Conservation (phyloP, 1,284 basidiomycete species). For the Athelia sp. region DNA sequence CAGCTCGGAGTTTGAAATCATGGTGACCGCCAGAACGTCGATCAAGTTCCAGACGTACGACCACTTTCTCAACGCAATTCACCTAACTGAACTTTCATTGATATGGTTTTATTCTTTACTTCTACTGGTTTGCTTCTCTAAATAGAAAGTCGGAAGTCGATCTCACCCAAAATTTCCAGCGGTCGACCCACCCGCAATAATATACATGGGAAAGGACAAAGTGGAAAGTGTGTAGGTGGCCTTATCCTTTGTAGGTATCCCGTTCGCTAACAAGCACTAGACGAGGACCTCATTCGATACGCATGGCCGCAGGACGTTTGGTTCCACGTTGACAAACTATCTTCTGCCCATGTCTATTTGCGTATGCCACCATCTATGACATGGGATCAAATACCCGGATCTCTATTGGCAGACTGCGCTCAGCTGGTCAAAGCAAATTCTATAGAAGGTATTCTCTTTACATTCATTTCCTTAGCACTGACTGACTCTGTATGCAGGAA, state of each 20-base stretch:
- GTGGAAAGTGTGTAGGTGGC: conserved; percentile 74
- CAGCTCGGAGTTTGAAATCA: no score
- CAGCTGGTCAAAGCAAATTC: conserved; percentile 98
- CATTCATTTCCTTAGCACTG: no score
- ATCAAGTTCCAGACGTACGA: not conserved
- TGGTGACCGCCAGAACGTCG: no score
- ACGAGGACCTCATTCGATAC: conserved; percentile 92
- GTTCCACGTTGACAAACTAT: conserved; percentile 89
- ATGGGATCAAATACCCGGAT: conserved; percentile 86
- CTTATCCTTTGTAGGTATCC: not conserved
- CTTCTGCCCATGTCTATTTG: conserved; percentile 92
- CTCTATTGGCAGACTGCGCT: conserved; percentile 80
- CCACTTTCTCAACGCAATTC: no score
- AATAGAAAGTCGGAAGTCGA: no score
- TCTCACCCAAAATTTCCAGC: conserved; percentile 26
- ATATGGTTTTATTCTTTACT: no score
- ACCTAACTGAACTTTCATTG: conserved; percentile 57
- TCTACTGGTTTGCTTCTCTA: no score
- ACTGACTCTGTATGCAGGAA: conserved; percentile 48
- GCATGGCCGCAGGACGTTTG: conserved; percentile 80
- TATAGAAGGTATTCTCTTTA: conserved; percentile 74
- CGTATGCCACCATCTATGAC: conserved; percentile 75
- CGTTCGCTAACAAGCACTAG: conserved; percentile 34
- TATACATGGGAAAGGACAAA: conserved; percentile 98
- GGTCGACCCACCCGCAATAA: conserved; percentile 58